Conservation (phyloP, 345 rosid species). For the Geranium rotundifolium region DNA sequence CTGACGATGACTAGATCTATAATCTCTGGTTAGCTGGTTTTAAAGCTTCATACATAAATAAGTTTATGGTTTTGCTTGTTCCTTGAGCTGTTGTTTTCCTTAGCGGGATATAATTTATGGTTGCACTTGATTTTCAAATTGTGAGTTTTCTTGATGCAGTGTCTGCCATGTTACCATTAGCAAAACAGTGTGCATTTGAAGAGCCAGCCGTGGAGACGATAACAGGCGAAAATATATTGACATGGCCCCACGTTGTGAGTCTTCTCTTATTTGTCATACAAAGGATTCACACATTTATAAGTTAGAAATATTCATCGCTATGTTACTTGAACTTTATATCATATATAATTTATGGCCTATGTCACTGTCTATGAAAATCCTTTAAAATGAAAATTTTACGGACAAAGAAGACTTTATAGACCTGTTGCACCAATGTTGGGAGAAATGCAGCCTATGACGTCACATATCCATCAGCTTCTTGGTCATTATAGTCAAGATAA, state of each 20-base stretch:
- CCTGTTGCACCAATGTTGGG: neutral
- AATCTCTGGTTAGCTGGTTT: neutral
- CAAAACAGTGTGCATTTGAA: conserved; percentile 92
- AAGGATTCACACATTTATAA: neutral
- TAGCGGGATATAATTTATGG: neutral
- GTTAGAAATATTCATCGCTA: neutral
- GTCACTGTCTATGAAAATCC: neutral
- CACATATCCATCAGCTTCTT: neutral
- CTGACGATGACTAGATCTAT: neutral
- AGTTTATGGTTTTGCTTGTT: neutral
- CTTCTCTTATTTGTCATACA: conserved; percentile 9
- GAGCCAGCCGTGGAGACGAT: conserved; percentile 93
- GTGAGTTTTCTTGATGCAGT: conserved; percentile 34
- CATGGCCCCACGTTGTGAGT: conserved; percentile 91
- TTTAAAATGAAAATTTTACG: no score
- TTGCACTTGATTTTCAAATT: neutral
- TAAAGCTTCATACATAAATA: neutral
- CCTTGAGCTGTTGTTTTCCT: neutral
- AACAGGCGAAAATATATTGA: conserved; percentile 73
- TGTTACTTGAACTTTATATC: neutral
- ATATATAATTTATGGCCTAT: neutral
- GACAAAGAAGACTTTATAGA: neutral
- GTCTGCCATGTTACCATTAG: conserved; percentile 94
- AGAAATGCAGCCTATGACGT: neutral
- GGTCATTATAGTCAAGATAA: neutral